Conservation (phyloP, 306 rosid genomes). For the Quillaja saponaria region DNA sequence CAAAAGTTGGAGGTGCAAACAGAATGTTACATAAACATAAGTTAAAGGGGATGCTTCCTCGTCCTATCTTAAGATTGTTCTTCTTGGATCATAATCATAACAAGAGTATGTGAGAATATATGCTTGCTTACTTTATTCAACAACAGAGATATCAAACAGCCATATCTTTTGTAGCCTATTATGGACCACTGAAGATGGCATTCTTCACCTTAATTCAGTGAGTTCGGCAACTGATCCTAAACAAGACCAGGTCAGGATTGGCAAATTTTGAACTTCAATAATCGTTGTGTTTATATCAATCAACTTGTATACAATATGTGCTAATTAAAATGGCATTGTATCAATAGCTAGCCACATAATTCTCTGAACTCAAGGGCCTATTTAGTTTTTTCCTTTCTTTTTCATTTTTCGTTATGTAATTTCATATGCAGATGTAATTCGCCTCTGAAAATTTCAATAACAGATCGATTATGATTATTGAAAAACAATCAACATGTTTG, state of each 20-base stretch:
- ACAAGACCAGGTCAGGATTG: background rate
- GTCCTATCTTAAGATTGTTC: constrained; percentile 45
- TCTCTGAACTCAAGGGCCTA: no score
- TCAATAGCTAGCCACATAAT: no score
- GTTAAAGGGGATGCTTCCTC: constrained; percentile 60
- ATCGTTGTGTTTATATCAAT: no score
- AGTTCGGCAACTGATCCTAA: background rate
- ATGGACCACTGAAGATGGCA: constrained; percentile 7
- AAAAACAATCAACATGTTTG: no score
- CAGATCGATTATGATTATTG: no score
- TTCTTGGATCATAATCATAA: constrained; percentile 45
- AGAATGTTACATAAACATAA: constrained; percentile 67
- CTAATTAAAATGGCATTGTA: no score
- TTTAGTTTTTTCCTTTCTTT: no score
- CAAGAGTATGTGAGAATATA: constrained; percentile 46
- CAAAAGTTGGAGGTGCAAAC: constrained; percentile 54
- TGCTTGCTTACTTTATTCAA: constrained; percentile 51
- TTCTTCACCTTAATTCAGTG: background rate
- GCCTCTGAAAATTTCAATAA: no score
- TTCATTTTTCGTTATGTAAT: no score
- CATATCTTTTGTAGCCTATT: constrained; percentile 16
- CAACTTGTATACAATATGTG: no score
- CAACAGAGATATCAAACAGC: constrained; percentile 13
- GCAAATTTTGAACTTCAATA: no score
- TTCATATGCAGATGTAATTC: no score